Percentiles rank a stretch among this genome's conserved stretches.
Conservation (phyloP, 805 yeast genomes). For the Candida taoyuanica region DNA sequence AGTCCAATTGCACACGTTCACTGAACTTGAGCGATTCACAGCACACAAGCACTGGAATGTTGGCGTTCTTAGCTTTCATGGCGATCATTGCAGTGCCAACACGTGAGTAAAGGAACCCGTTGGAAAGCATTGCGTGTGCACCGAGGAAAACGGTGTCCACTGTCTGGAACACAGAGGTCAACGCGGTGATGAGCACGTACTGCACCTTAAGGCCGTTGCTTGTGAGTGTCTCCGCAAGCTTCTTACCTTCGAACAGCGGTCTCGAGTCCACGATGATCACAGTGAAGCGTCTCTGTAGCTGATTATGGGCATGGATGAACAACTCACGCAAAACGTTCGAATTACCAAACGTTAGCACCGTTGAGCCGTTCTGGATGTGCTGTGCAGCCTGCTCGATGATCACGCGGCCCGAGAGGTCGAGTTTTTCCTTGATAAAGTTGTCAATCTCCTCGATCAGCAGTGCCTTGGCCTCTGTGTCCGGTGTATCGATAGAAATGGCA, state of each 20-base stretch:
- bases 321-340: conserved; percentile 78
- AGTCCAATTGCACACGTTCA: conserved; percentile 91
- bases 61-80: conserved; percentile 81
- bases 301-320: conserved; percentile 61
- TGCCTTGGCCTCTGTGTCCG: conserved; percentile 55
- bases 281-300: conserved; percentile 62
- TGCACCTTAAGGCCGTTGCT: conserved; percentile 60
- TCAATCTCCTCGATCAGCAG: conserved; percentile 65
- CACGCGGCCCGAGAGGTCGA: conserved; percentile 76
- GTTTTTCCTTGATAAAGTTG: conserved; percentile 76
- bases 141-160: conserved; percentile 91
- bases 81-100: conserved; percentile 95
- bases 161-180: conserved; percentile 76
- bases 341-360: conserved; percentile 82
- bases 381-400: conserved; percentile 76
- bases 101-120: conserved; percentile 87
- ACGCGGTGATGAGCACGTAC: conserved; percentile 74
- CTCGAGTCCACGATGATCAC: conserved; percentile 89
- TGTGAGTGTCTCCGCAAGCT: conserved; percentile 61
- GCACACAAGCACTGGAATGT: conserved; percentile 91
- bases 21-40: conserved; percentile 94
- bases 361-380: conserved; percentile 72
- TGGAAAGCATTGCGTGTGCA: conserved; percentile 95
- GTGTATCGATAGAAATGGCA: conserved; percentile 65
- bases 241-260: conserved; percentile 91